Conservation (phyloP, 805 yeast genomes). For the Yarrowia phangngaensis region DNA sequence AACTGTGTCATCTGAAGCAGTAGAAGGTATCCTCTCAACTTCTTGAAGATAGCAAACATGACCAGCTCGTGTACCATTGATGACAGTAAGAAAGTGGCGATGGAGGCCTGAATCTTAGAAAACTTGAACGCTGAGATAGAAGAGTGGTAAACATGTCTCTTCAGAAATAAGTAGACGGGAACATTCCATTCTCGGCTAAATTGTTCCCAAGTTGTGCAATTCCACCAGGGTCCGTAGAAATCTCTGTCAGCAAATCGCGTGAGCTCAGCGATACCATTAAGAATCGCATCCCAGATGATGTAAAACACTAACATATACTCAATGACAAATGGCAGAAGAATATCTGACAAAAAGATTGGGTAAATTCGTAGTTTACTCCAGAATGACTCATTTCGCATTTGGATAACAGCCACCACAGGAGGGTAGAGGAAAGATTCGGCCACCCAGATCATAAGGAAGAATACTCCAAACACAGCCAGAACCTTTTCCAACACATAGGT, state of each 20-base stretch:
- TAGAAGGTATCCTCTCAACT: conserved; percentile 74
- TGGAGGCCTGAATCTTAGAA: conserved; percentile 63
- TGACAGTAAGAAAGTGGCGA: conserved; percentile 59
- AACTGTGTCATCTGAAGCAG: conserved; percentile 82
- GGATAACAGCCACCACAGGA: conserved; percentile 55
- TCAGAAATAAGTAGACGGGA: conserved; percentile 84
- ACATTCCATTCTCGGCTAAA: conserved; percentile 92
- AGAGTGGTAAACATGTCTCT: conserved; percentile 92
- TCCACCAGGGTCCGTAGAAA: conserved; percentile 98
- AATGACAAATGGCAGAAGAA: conserved; percentile 74
- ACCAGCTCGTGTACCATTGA: conserved; percentile 84
- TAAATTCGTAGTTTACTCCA: conserved; percentile 46
- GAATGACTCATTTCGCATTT: conserved; percentile 51
- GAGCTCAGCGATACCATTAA: conserved; percentile 85
- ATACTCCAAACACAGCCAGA: conserved; percentile 81
- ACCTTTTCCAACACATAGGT: conserved; percentile 62
- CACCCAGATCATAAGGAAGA: conserved; percentile 71
- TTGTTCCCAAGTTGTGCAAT: conserved; percentile 87
- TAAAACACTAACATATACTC: conserved; percentile 77
- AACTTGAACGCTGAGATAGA: conserved; percentile 72
- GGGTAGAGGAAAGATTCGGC: conserved; percentile 79
- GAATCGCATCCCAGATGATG: conserved; percentile 91
- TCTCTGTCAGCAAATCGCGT: conserved; percentile 84
- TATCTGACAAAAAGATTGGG: conserved; percentile 61
- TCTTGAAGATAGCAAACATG: conserved; percentile 82